phyloP scores from a whole-genome alignment of 2,329 filamentous ascomycete genomes.

The Pseudogymnoascus sp. region DNA sequence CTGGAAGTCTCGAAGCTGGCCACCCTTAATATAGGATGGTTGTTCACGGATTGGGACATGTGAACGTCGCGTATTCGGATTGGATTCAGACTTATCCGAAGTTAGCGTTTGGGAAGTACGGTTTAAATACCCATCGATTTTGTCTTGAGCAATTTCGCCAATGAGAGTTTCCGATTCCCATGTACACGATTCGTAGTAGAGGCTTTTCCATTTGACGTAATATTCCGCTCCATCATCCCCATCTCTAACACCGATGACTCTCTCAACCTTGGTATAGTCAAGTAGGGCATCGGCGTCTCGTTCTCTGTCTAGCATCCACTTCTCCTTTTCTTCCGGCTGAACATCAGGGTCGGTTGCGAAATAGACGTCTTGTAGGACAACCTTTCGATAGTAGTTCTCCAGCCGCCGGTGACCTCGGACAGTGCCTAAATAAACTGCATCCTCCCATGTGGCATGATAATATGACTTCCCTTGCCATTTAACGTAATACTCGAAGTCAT shows the following conservation, averaged over 20 bases:
- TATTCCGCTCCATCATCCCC: slow-evolving; percentile 73
- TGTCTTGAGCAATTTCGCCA: slow-evolving; percentile 69
- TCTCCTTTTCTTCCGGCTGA: slow-evolving; percentile 78
- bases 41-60: slow-evolving; percentile 69
- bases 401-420: slow-evolving; percentile 79
- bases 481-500: slow-evolving; percentile 85
- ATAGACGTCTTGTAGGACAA: slow-evolving; percentile 70
- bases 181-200: slow-evolving; percentile 88
- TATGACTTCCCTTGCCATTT: slow-evolving; percentile 98
- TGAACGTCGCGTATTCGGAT: slow-evolving; percentile 61
- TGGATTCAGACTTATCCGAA: slow-evolving; percentile 72
- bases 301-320: slow-evolving; percentile 92
- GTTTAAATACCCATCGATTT: slow-evolving; percentile 87
- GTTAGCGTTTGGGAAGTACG: slow-evolving; percentile 71
- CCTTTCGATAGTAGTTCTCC: slow-evolving; percentile 88
- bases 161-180: slow-evolving; percentile 79
- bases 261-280: slow-evolving; percentile 86
- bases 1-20: slow-evolving; percentile 86
- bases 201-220: slow-evolving; percentile 91
- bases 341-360: slow-evolving; percentile 66
- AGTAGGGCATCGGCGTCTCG: slow-evolving; percentile 78
- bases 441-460: slow-evolving; percentile 93
- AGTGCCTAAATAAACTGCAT: slow-evolving; percentile 61
- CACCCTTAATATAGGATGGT: slow-evolving; percentile 74
- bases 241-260: slow-evolving; percentile 76